Percentiles rank a stretch among this genome's conserved stretches.
Evolutionary conservation across 2,329 filamentous ascomycete species (phyloP).

Genomic region (Eutypa lata): DNA sequence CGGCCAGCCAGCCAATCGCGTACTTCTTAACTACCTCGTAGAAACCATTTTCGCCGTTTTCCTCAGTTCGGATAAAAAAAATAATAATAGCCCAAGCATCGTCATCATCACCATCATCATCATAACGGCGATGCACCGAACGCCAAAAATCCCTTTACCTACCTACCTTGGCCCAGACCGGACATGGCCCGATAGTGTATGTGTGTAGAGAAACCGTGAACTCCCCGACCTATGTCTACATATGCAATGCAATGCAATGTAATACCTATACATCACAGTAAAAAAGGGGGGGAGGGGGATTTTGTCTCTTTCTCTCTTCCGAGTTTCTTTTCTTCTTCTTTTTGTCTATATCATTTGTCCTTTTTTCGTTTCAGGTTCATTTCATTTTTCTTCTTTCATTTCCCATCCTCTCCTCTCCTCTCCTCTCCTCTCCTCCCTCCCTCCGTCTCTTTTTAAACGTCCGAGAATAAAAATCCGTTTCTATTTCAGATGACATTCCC

Average conservation of each 20-base stretch:
- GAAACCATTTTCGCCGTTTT: not conserved
- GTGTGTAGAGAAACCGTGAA: no score
- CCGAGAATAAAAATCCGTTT: not conserved
- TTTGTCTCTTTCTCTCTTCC: not conserved
- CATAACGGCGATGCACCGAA: no score
- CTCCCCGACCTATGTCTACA: no score
- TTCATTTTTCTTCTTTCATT: not conserved
- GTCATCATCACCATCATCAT: no score
- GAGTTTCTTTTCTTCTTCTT: not conserved
- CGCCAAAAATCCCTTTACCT: no score
- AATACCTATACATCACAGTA: not conserved
- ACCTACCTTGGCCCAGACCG: no score
- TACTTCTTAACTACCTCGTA: not conserved
- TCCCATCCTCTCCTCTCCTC: not conserved
- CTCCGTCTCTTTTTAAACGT: not conserved
- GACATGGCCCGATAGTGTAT: no score
- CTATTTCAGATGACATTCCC: slow-evolving; percentile 62
- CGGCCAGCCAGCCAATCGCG: not conserved
- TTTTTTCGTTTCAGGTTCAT: not conserved
- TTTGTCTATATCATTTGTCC: not conserved
- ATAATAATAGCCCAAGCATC: no score
- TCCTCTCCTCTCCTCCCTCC: not conserved
- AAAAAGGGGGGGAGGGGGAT: not conserved
- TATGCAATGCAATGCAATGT: not conserved
- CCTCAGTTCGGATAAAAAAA: no score